These are phyloP conservation scores for Blastocystis sp. DNA, from an alignment of 352 stramenopile species.

Conservation along the genomic window DNA sequence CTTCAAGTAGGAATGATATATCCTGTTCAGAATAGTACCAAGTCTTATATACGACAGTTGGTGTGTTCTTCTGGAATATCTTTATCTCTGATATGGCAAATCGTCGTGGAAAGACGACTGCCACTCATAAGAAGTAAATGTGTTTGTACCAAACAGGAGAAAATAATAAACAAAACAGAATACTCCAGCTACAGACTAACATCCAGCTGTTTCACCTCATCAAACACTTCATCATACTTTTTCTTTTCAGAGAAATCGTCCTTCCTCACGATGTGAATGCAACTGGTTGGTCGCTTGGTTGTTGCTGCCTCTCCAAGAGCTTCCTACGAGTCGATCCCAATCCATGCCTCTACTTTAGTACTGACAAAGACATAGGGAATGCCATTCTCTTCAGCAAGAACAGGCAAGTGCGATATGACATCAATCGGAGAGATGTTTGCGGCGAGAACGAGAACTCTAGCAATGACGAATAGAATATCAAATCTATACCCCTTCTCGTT, in stretches of 20 bases:
- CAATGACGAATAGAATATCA: neutral
- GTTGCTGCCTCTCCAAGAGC: slow-evolving; percentile 84
- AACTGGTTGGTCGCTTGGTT: slow-evolving; percentile 96
- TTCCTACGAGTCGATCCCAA: slow-evolving; percentile 6
- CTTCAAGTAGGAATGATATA: neutral
- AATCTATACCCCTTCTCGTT: slow-evolving; percentile 81
- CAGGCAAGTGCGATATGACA: slow-evolving; percentile 96
- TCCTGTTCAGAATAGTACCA: neutral
- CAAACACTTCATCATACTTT: slow-evolving; percentile 79
- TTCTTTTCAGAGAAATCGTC: slow-evolving; percentile 80
- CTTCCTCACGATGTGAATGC: slow-evolving; percentile 89
- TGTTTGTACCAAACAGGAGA: slow-evolving; percentile 7
- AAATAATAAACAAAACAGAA: slow-evolving; percentile 5
- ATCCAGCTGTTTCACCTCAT: slow-evolving; percentile 77
- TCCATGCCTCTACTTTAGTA: slow-evolving; percentile 76
- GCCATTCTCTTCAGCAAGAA: slow-evolving; percentile 95
- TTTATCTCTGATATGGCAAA: slow-evolving; percentile 59
- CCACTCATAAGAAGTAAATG: neutral
- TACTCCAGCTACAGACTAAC: slow-evolving; percentile 9
- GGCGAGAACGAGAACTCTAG: slow-evolving; percentile 88
- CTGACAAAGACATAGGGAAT: slow-evolving; percentile 97
- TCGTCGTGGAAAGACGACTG: slow-evolving; percentile 43
- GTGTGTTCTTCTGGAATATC: slow-evolving; percentile 63
- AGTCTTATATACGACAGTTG: slow-evolving; percentile 36
- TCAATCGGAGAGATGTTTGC: slow-evolving; percentile 99